Base-by-base conservation (phyloP, 306 rosid genomes). In the Citrullus mucosospermus region DNA sequence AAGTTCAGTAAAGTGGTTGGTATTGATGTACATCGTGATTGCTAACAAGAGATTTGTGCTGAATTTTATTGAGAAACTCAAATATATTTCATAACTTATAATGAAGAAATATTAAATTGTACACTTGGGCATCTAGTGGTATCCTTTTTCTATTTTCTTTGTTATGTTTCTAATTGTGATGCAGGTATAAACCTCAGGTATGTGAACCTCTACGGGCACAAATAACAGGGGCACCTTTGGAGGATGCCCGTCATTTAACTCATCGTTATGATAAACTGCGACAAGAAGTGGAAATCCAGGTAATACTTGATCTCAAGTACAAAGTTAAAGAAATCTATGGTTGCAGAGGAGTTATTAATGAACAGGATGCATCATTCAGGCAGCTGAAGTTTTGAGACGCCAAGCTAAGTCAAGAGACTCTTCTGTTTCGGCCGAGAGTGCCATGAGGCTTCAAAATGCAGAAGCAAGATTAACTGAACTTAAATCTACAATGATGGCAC, bases 201-300 rank as follows among this genome's bases (percentile, higher is more conserved):
- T 82, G 91, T 78, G 92, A 94, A 83, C 93, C 98, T 61, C 82
- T 94, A 80, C 87, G 93, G 77, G 88, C 96, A 61, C 97, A 89
- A 83, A 88, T 94, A 84, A 89, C 87, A 6, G 97, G 95, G 79
- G 96, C 98, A 81, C 98, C 98, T 80, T 83, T 94, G 81, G 98
- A 94, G 83, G 98, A 92, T 87, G 98, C 98, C 77, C 95, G 98
- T 34, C 97, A 94, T 84, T 91, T 94, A 78, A 82, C 97, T 44
- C 89, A 86, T 60, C 93, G 84, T 80, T 94, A 92, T 57, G 98
- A 94, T 65, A 94, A 88, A 86, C 87, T 90, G 67, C 90, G 90
- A 68, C 98, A 92, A 62, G 98, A 92, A 78, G 91, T 88, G 36
- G 97, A 94, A 82, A 84, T 86, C 74, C 97, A 92, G 98, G 98